These are phyloP conservation scores for Hypoxylon crocopeplum DNA, from an alignment of 495 filamentous ascomycete species.

Conservation along the genomic window DNA sequence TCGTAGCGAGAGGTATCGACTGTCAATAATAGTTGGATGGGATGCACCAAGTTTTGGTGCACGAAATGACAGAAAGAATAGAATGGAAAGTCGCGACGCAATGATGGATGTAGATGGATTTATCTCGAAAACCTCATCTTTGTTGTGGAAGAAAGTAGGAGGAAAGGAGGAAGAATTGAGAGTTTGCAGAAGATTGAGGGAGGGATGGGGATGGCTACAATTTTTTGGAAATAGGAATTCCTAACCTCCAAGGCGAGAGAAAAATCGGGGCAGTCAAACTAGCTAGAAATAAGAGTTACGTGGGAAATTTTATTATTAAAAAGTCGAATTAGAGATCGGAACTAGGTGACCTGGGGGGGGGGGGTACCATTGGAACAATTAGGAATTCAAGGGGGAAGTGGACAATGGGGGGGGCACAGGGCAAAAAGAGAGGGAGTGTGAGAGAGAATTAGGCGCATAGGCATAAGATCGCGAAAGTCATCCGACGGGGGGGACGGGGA, in stretches of 20 bases:
- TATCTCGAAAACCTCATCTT: conserved; percentile 57
- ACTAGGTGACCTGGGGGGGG: conserved; percentile 39
- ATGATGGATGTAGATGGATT: conserved; percentile 56
- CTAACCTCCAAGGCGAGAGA: conserved; percentile 45
- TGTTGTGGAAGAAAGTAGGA: conserved; percentile 52
- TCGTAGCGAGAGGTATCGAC: conserved; percentile 11
- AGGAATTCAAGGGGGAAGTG: conserved; percentile 35
- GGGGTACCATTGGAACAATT: conserved; percentile 35
- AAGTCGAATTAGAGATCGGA: conserved; percentile 56
- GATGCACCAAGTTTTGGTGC: conserved; percentile 42
- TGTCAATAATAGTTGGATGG: conserved; percentile 27
- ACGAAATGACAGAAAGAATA: conserved; percentile 41
- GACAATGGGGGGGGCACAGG: conserved; percentile 1
- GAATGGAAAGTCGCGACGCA: conserved; percentile 37
- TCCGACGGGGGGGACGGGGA: conserved; percentile 18
- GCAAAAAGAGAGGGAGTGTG: not conserved
- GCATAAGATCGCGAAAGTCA: conserved; percentile 39
- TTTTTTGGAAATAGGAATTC: conserved; percentile 50
- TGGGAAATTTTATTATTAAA: conserved; percentile 52
- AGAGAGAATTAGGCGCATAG: conserved; percentile 33
- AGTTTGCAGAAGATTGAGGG: conserved; percentile 44
- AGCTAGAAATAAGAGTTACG: conserved; percentile 52
- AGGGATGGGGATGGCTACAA: conserved; percentile 55
- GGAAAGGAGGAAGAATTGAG: conserved; percentile 54
- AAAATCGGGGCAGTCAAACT: conserved; percentile 53